A percentile compares a stretch with the other conserved stretches of the same genome.
Conservation (phyloP, 179 eudicot species). For the Nepenthes alata region DNA sequence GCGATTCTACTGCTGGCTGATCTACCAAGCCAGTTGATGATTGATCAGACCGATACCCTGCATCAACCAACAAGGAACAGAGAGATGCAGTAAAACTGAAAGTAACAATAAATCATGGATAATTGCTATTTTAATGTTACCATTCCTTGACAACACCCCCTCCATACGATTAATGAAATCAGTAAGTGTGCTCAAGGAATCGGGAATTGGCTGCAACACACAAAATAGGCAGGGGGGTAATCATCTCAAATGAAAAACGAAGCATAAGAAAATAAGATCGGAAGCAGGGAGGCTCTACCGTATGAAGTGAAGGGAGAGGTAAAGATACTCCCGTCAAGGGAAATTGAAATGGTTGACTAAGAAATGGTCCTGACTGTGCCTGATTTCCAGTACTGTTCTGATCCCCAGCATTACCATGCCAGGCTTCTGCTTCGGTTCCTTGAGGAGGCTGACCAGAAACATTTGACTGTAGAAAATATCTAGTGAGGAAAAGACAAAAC, state of each 20-base stretch:
- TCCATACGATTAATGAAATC: slow-evolving; percentile 90
- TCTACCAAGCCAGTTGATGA: slow-evolving; percentile 25
- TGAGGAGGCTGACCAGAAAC: slow-evolving; percentile 29
- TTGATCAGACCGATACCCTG: slow-evolving; percentile 47
- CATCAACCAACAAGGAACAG: neutral
- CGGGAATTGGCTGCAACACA: slow-evolving; percentile 68
- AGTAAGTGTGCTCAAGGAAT: slow-evolving; percentile 68
- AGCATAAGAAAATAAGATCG: neutral
- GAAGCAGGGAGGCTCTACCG: slow-evolving; percentile 17
- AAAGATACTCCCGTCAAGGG: slow-evolving; percentile 41
- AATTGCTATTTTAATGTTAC: slow-evolving; percentile 18
- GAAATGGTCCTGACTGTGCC: slow-evolving; percentile 34
- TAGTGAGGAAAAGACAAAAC: neutral
- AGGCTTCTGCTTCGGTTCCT: slow-evolving; percentile 38
- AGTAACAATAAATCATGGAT: neutral
- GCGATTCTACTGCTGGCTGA: slow-evolving; percentile 33
- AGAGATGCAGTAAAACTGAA: neutral
- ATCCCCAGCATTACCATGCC: slow-evolving; percentile 24
- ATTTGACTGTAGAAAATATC: slow-evolving; percentile 15
- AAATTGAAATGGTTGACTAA: slow-evolving; percentile 36
- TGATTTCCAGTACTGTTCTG: slow-evolving; percentile 42
- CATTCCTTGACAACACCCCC: slow-evolving; percentile 56
- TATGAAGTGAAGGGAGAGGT: slow-evolving; percentile 51
- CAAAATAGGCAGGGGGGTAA: neutral
- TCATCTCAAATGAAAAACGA: slow-evolving; percentile 1